Evolutionary conservation across 1,284 basidiomycete genomes (phyloP).

Genomic region (Ceratobasidium sp.): DNA sequence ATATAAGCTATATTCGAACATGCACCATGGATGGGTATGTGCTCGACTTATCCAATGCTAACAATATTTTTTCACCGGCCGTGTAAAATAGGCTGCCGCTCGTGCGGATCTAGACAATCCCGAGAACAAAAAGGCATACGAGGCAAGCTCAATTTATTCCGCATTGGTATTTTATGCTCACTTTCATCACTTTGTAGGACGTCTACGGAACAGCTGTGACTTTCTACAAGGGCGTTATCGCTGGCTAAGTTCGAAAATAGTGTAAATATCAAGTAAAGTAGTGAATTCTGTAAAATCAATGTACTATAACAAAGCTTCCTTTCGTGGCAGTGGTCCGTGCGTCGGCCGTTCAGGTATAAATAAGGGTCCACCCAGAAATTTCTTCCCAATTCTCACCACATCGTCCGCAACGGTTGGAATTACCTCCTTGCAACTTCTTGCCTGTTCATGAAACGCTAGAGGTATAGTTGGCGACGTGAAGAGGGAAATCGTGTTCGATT

Average conservation of each 20-base stretch:
- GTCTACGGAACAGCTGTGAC: constrained; percentile 35
- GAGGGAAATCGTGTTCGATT: constrained; percentile 62
- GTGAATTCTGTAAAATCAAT: too few species aligned
- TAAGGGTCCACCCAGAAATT: constrained; percentile 9
- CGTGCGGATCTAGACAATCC: constrained; percentile 66
- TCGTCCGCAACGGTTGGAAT: constrained; percentile 36
- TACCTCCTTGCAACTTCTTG: constrained; percentile 39
- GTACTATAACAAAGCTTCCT: not conserved
- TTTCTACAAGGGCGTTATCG: constrained; percentile 34
- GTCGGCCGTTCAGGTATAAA: constrained; percentile 13
- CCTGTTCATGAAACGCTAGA: constrained; percentile 18
- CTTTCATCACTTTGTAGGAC: not conserved
- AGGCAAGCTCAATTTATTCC: constrained; percentile 49
- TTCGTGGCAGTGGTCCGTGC: constrained; percentile 38
- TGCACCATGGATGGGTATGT: constrained; percentile 50
- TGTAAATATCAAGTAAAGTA: not conserved
- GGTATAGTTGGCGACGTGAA: constrained; percentile 40
- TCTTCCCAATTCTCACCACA: constrained; percentile 36
- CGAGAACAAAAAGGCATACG: constrained; percentile 69
- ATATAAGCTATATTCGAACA: constrained; percentile 61
- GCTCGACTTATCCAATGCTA: constrained; percentile 3
- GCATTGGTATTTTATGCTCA: not conserved
- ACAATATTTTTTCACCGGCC: constrained; percentile 37
- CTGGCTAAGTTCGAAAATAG: not conserved
- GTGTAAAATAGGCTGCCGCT: constrained; percentile 67